Base-by-base conservation (phyloP, 768 basidiomycete species). In the Naganishia vaughanmartiniae region DNA sequence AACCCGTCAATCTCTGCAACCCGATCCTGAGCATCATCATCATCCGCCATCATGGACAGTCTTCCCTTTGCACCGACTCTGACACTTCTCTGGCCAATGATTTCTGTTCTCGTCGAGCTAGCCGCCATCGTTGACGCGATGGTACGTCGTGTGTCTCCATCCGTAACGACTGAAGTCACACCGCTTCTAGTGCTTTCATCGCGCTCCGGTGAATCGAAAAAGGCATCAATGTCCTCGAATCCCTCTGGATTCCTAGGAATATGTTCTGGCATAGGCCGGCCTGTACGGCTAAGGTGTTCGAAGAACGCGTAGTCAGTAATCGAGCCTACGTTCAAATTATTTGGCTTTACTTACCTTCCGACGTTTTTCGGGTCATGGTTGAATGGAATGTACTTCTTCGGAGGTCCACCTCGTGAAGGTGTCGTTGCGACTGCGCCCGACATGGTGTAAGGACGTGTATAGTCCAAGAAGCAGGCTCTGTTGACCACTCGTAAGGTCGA, bases 181-280 rank as follows among this genome's bases (percentile, higher is more conserved):
- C 60, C 60, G 39, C 60, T 63, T 24, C 60, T 34, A 14, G 60
- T 45, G 15, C 60, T 63, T 19, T 63, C 60, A 34, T 63, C 60
- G 2, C 60, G 60, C 24, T 63, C 60, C 24, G 60, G 60, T 45
- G 60, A 63, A 42, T 63, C 56, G 33, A 83, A 82, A 77, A 81
- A 83, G 17, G 66, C 76, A 42, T 73, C 74, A 28, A 78, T 70
- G 65, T 80, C 78, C 68, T 83, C 82, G 69, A 81, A 79, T 0
- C 83, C 83, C 14, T 79, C 77, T 1, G 67, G 74, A 39, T 74
- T 71, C 6, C 77, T 73, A 1, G 70, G 75, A 3, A 81, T 77
- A 46, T 77, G 71, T 3, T 70, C 75, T 7, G 82, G 82, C 71
- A 82, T 80, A 7, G 67, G 46, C 21, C 74, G 73, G 24, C 79